Evolutionary conservation across 2,329 filamentous ascomycete genomes (phyloP).

Genomic region (Cryoendolithus antarcticus): DNA sequence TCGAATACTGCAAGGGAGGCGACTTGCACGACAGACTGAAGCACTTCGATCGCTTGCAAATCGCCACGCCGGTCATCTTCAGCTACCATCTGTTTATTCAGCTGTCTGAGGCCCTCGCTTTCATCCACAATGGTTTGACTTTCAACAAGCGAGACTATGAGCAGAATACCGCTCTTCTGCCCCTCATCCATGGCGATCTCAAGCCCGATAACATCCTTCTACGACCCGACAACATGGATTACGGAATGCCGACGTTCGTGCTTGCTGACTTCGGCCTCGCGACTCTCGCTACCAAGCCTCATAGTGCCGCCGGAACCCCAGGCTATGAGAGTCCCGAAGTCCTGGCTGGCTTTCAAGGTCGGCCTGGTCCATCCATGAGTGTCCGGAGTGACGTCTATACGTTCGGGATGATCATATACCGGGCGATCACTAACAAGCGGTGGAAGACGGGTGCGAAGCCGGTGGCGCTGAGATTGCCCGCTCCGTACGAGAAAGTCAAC

Average conservation of each 20-base stretch:
- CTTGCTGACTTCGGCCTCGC: slow-evolving; percentile 15
- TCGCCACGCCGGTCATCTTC: slow-evolving; percentile 8
- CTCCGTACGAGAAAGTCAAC: neutral
- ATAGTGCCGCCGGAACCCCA: neutral
- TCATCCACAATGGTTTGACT: slow-evolving; percentile 14
- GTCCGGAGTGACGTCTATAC: slow-evolving; percentile 1
- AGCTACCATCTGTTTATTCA: slow-evolving; percentile 12
- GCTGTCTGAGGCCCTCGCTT: slow-evolving; percentile 15
- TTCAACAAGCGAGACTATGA: neutral
- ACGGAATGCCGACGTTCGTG: slow-evolving; percentile 9
- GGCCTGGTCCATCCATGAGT: neutral
- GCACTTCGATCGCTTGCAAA: neutral
- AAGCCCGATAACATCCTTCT: slow-evolving; percentile 15
- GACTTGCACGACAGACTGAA: slow-evolving; percentile 10
- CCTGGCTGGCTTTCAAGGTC: neutral
- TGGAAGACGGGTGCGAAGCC: neutral
- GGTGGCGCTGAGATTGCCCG: neutral
- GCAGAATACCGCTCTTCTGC: too few species aligned
- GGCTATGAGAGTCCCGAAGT: neutral
- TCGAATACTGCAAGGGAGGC: slow-evolving; percentile 9
- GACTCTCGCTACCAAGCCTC: neutral
- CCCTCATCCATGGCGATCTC: slow-evolving; percentile 14
- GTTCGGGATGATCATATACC: neutral
- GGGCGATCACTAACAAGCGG: neutral
- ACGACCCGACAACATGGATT: neutral